These are phyloP conservation scores for Solanum phureja DNA, from an alignment of 257 asterid species.

Conservation along the genomic window DNA sequence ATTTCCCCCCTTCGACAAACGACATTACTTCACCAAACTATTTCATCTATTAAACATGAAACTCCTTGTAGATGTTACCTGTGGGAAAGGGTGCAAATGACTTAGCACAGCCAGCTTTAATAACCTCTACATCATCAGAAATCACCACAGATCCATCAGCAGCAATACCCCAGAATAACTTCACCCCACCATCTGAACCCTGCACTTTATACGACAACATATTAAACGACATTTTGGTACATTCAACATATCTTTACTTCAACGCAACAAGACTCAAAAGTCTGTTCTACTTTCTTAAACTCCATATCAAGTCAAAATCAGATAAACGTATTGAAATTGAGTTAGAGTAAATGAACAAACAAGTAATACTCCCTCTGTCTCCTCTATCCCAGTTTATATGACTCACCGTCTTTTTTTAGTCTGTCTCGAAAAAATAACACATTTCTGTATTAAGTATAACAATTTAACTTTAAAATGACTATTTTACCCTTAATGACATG, in stretches of 20 bases:
- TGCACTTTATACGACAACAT: neutral
- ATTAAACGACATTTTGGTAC: neutral
- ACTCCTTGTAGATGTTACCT: constrained; percentile 18
- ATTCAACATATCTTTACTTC: accelerated
- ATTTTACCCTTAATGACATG: too few species aligned
- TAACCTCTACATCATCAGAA: constrained; percentile 56
- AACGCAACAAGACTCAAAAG: too few species aligned
- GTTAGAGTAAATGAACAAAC: neutral
- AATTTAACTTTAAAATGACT: too few species aligned
- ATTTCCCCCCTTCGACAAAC: neutral
- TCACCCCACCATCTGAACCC: constrained; percentile 80
- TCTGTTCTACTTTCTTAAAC: neutral
- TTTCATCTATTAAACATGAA: neutral
- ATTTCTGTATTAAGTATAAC: too few species aligned
- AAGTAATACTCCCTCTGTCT: neutral
- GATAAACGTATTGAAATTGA: accelerated
- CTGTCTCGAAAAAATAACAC: too few species aligned
- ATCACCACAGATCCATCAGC: constrained; percentile 85
- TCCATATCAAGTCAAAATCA: neutral
- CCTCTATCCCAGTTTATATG: too few species aligned
- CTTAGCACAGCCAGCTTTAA: constrained; percentile 71
- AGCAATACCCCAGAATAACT: constrained; percentile 81
- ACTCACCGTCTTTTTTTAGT: too few species aligned
- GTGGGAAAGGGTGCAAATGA: constrained; percentile 82
- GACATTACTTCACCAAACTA: neutral